phyloP scores from a whole-genome alignment of 2,329 filamentous ascomycete species.

The Knufia petricola region DNA sequence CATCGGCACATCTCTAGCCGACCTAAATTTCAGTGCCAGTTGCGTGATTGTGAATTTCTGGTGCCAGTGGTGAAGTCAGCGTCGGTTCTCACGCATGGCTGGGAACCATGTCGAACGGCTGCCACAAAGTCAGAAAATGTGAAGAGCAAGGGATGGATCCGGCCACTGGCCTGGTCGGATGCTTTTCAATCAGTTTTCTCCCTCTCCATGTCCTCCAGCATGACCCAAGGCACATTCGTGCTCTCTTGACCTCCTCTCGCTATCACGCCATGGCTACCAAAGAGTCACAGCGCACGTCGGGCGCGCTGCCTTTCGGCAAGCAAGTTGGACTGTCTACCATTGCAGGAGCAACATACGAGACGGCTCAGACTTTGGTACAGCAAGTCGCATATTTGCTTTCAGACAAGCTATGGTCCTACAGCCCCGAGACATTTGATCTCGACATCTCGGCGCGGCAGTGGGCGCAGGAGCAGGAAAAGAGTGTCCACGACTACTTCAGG shows the following conservation, averaged over 20 bases:
- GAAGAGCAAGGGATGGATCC: slow-evolving; percentile 1
- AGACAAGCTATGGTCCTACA: slow-evolving; percentile 96
- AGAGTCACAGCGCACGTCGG: slow-evolving; percentile 26
- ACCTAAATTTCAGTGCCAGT: slow-evolving; percentile 1
- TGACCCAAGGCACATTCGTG: not conserved
- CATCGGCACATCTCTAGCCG: not conserved
- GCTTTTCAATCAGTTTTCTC: slow-evolving; percentile 5
- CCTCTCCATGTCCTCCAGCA: not conserved
- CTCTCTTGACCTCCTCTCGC: not conserved
- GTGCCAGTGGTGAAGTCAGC: slow-evolving; percentile 5
- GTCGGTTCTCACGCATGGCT: not conserved
- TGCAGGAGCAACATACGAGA: slow-evolving; percentile 82
- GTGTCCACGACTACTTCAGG: slow-evolving; percentile 74
- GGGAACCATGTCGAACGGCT: not conserved
- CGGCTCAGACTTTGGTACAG: slow-evolving; percentile 85
- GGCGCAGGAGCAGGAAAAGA: slow-evolving; percentile 59
- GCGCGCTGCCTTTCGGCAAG: slow-evolving; percentile 45
- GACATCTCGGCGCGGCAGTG: slow-evolving; percentile 74
- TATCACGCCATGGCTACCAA: not conserved
- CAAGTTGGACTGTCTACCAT: slow-evolving; percentile 49
- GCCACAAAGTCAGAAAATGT: slow-evolving; percentile 3
- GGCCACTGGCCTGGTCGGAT: slow-evolving; percentile 4
- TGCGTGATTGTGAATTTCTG: slow-evolving; percentile 10
- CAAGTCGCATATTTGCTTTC: slow-evolving; percentile 92
- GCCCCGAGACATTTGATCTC: slow-evolving; percentile 83